Evolutionary conservation across 1,139 yeast genomes (phyloP).

Genomic region (Casaregolazyma lundiana): DNA sequence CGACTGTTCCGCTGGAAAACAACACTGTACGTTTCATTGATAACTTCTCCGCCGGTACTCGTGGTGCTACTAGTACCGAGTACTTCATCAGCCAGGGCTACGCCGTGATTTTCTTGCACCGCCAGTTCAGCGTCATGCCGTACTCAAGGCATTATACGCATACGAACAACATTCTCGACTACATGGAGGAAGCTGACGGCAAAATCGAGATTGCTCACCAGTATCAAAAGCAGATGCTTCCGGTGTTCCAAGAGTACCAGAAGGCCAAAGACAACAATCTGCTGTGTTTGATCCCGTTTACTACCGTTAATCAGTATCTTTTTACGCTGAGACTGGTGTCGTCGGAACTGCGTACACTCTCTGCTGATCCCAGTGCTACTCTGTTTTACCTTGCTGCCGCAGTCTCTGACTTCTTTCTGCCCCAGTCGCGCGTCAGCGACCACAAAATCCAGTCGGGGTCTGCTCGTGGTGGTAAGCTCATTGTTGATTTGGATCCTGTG

Average conservation of each 20-base stretch:
- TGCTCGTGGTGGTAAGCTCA: constrained; percentile 56
- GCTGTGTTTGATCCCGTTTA: constrained; percentile 74
- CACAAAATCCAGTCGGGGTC: constrained; percentile 88
- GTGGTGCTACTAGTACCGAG: constrained; percentile 96
- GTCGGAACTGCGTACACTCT: constrained; percentile 42
- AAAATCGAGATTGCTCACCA: constrained; percentile 48
- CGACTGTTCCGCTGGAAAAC: constrained; percentile 94
- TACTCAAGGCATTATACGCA: constrained; percentile 86
- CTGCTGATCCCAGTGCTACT: constrained; percentile 9
- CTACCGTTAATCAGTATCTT: constrained; percentile 90
- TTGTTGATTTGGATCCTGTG: constrained; percentile 87
- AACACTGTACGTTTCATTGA: constrained; percentile 96
- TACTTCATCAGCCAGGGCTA: constrained; percentile 79
- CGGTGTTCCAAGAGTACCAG: constrained; percentile 62
- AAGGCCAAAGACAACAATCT: constrained; percentile 54
- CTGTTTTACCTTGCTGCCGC: constrained; percentile 94
- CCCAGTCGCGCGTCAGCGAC: constrained; percentile 77
- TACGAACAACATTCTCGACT: constrained; percentile 80
- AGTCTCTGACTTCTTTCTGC: constrained; percentile 92
- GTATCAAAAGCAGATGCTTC: constrained; percentile 58
- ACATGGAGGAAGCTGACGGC: constrained; percentile 44
- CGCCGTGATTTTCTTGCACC: constrained; percentile 85
- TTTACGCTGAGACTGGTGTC: constrained; percentile 75
- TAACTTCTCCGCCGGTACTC: constrained; percentile 94
- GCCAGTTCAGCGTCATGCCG: constrained; percentile 89